Evolutionary conservation across 768 basidiomycete species (phyloP).

Genomic region (Lactarius psammicola): DNA sequence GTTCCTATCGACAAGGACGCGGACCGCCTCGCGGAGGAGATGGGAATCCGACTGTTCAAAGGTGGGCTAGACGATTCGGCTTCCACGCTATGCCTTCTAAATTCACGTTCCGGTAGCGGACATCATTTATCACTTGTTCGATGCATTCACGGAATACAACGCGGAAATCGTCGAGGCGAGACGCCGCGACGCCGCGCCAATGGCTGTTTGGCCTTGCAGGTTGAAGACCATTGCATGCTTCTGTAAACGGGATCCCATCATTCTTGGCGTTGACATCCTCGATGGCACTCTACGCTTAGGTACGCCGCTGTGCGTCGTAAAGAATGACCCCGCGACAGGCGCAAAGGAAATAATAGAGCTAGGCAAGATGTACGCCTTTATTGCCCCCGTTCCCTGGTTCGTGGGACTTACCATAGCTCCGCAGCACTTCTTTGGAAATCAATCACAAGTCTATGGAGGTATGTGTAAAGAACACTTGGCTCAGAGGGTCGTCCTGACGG

Average conservation of each 20-base stretch:
- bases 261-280: conserved; percentile 93
- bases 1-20: conserved; percentile 93
- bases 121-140: conserved; percentile 98
- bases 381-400: neutral
- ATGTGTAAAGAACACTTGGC: conserved; percentile 30
- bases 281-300: conserved; percentile 90
- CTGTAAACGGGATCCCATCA: conserved; percentile 96
- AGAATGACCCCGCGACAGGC: conserved; percentile 79
- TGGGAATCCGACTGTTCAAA: conserved; percentile 92
- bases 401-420: conserved; percentile 16
- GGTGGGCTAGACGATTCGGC: conserved; percentile 46
- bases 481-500: neutral
- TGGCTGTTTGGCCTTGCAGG: conserved; percentile 95
- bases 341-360: conserved; percentile 90
- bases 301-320: conserved; percentile 94
- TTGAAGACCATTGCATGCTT: conserved; percentile 93
- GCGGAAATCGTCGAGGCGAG: conserved; percentile 90
- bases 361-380: conserved; percentile 80
- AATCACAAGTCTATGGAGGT: conserved; percentile 91
- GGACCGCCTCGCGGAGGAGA: conserved; percentile 86
- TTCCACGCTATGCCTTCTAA: neutral
- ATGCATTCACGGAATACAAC: conserved; percentile 94
- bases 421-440: conserved; percentile 92
- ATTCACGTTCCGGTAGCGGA: conserved; percentile 58
- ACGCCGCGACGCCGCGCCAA: conserved; percentile 85